Conservation (phyloP, 1,139 yeast species). For the Martiniozyma asiatica region DNA sequence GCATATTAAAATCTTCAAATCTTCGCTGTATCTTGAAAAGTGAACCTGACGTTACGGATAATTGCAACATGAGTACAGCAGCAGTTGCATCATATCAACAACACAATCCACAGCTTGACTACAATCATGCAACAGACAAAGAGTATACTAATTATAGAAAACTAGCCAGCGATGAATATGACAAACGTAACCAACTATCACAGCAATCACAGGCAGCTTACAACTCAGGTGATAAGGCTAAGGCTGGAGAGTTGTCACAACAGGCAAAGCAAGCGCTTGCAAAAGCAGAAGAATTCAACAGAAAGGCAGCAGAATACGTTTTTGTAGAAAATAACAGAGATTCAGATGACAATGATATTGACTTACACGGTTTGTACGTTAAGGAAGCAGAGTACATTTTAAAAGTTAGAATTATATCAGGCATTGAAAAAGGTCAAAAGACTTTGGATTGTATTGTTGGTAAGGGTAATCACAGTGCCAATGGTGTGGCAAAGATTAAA, state of each 20-base stretch:
- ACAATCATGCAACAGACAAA: slow-evolving; percentile 61
- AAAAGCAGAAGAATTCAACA: slow-evolving; percentile 59
- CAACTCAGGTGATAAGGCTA: slow-evolving; percentile 55
- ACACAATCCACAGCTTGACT: too few species aligned
- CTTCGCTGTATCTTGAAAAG: too few species aligned
- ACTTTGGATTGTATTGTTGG: slow-evolving; percentile 69
- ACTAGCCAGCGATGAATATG: slow-evolving; percentile 57
- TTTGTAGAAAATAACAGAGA: slow-evolving; percentile 83
- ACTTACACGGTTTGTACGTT: slow-evolving; percentile 82
- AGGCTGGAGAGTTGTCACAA: slow-evolving; percentile 64
- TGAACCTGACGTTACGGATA: too few species aligned
- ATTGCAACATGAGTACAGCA: too few species aligned
- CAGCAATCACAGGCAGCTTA: slow-evolving; percentile 69
- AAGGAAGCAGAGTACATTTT: slow-evolving; percentile 77
- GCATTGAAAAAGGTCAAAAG: slow-evolving; percentile 46
- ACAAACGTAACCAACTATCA: slow-evolving; percentile 43
- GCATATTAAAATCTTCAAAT: too few species aligned
- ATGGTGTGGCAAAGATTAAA: slow-evolving; percentile 75
- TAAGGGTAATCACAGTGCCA: slow-evolving; percentile 77
- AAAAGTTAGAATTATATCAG: slow-evolving; percentile 61
- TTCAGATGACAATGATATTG: slow-evolving; percentile 75
- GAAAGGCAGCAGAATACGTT: slow-evolving; percentile 83
- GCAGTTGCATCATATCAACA: slow-evolving; percentile 1
- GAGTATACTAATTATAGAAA: slow-evolving; percentile 55
- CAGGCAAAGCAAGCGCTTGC: slow-evolving; percentile 47